Conservation (phyloP, 2,329 filamentous ascomycete genomes). For the Fusarium pininemorale region DNA sequence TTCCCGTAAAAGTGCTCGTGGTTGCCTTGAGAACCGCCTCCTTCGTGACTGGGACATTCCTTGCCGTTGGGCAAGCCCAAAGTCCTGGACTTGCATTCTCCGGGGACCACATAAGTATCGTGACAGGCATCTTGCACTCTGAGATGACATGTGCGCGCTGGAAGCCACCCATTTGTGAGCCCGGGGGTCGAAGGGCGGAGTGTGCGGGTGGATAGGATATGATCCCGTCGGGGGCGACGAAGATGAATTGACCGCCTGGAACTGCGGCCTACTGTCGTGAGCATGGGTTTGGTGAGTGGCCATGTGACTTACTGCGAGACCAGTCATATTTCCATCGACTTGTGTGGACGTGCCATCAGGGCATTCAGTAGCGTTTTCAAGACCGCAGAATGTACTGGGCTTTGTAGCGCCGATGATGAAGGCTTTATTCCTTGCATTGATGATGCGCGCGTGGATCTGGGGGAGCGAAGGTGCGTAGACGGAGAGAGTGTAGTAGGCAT, state of each 20-base stretch:
- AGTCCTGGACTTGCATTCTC: constrained; percentile 33
- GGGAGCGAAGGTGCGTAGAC: constrained; percentile 36
- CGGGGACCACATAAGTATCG: constrained; percentile 39
- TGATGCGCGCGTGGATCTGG: constrained; percentile 34
- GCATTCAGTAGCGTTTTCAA: constrained; percentile 31
- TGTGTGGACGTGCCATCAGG: constrained; percentile 42
- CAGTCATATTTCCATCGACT: constrained; percentile 43
- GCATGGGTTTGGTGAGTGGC: rapidly evolving
- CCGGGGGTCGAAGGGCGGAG: constrained; percentile 60
- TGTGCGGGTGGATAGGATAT: constrained; percentile 66
- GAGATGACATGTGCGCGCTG: constrained; percentile 40
- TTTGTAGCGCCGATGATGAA: constrained; percentile 43
- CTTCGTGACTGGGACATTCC: constrained; percentile 11
- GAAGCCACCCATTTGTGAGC: constrained; percentile 62
- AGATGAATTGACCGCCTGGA: constrained; percentile 71
- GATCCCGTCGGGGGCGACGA: constrained; percentile 62
- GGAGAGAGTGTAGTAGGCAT: constrained; percentile 41
- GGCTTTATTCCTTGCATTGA: constrained; percentile 41
- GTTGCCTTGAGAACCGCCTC: constrained; percentile 42
- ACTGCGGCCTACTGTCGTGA: constrained; percentile 56
- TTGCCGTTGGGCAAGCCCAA: constrained; percentile 42
- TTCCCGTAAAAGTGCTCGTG: constrained; percentile 32
- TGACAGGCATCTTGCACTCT: constrained; percentile 34
- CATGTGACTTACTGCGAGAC: constrained; percentile 35
- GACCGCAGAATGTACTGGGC: constrained; percentile 42